A percentile compares a stretch with the other conserved stretches of the same genome.
These are phyloP conservation scores for Nigrograna mackinnonii DNA, from an alignment of 2,329 filamentous ascomycete species.

Conservation along the genomic window DNA sequence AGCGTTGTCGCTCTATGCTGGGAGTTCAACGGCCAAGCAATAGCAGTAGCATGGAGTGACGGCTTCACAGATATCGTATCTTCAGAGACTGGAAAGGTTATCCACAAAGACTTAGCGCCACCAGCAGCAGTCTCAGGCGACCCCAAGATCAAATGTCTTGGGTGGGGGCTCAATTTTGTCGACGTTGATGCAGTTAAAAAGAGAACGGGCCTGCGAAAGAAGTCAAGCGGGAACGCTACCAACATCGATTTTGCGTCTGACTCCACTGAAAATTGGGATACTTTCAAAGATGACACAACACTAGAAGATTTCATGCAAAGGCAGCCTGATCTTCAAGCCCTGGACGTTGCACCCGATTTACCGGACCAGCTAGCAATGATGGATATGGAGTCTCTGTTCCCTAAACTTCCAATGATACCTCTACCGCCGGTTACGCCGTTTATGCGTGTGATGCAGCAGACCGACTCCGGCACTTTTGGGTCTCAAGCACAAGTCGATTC, in stretches of 20 bases:
- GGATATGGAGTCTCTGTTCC: constrained; percentile 41
- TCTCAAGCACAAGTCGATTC: constrained; percentile 45
- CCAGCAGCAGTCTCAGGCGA: constrained; percentile 5
- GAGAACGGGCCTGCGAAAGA: constrained; percentile 35
- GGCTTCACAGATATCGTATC: constrained; percentile 76
- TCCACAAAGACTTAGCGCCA: constrained; percentile 60
- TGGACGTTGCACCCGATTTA: constrained; percentile 41
- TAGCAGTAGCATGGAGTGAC: constrained; percentile 85
- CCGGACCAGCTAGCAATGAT: constrained; percentile 45
- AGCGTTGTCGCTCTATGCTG: constrained; percentile 45
- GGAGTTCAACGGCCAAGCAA: constrained; percentile 64
- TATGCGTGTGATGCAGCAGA: constrained; percentile 23
- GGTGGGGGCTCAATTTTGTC: constrained; percentile 60
- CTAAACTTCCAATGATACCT: constrained; percentile 43
- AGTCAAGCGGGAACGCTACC: constrained; percentile 11
- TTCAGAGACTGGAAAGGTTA: constrained; percentile 78
- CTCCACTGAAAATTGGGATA: constrained; percentile 38
- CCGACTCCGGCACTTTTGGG: constrained; percentile 40
- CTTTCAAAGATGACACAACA: constrained; percentile 32
- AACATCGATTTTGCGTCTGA: constrained; percentile 7
- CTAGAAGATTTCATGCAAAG: constrained; percentile 46
- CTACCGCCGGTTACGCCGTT: constrained; percentile 37
- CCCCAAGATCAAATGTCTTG: constrained; percentile 48
- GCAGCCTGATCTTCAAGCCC: constrained; percentile 32
- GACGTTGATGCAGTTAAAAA: constrained; percentile 50